Conservation (phyloP, 2,329 filamentous ascomycete species). For the Colletotrichum destructivum region DNA sequence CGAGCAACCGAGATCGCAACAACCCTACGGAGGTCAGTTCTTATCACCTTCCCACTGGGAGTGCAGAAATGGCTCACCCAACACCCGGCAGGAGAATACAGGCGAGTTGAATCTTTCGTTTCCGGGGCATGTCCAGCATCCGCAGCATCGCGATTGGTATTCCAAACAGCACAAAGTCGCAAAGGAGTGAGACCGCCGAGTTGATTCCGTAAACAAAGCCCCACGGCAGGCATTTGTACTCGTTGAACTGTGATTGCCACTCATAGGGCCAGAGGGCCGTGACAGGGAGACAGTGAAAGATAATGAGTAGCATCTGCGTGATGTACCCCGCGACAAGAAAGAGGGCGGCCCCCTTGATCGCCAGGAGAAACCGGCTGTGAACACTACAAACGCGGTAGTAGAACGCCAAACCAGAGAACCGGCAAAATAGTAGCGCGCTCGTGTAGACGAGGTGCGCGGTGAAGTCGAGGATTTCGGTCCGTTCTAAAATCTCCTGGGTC, state of each 20-base stretch:
- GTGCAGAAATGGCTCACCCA: conserved; percentile 53
- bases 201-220: conserved; percentile 67
- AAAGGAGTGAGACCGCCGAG: conserved; percentile 63
- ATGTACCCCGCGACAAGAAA: conserved; percentile 60
- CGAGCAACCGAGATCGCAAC: conserved; percentile 64
- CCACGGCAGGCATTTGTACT: conserved; percentile 64
- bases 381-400: conserved; percentile 62
- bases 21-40: conserved; percentile 52
- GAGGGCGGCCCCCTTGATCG: conserved; percentile 54
- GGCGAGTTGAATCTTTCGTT: conserved; percentile 62
- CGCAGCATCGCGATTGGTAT: conserved; percentile 65
- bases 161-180: conserved; percentile 65
- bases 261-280: conserved; percentile 67
- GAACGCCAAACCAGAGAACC: conserved; percentile 67
- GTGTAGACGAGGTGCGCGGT: conserved; percentile 67
- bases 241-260: conserved; percentile 57
- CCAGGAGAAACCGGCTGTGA: conserved; percentile 52
- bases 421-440: conserved; percentile 63
- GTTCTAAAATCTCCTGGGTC: conserved; percentile 55
- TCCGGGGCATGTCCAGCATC: conserved; percentile 59
- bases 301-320: conserved; percentile 64
- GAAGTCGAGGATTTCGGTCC: conserved; percentile 65
- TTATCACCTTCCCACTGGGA: no score
- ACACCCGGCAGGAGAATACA: conserved; percentile 65
- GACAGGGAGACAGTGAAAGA: conserved; percentile 67